phyloP scores from a whole-genome alignment of 2,329 filamentous ascomycete species.

The Ophiostoma sp. region DNA sequence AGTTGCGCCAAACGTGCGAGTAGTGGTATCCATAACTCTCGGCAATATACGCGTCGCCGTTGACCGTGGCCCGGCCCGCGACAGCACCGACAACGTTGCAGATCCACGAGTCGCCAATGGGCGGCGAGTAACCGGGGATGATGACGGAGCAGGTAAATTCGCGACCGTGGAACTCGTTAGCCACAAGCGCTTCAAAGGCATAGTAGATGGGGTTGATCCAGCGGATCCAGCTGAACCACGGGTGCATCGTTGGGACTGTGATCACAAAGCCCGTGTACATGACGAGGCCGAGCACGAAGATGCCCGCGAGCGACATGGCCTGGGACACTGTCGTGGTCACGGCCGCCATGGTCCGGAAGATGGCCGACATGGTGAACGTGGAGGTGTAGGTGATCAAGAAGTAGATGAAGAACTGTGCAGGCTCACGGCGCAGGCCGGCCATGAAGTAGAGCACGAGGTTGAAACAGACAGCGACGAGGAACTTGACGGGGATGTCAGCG shows the following conservation, averaged over 20 bases:
- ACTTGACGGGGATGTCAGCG: constrained; percentile 76
- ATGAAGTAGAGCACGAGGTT: constrained; percentile 82
- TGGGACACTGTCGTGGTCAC: constrained; percentile 63
- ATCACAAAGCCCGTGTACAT: constrained; percentile 44
- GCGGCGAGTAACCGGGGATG: constrained; percentile 34
- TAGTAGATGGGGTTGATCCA: constrained; percentile 60
- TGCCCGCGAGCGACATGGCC: constrained; percentile 54
- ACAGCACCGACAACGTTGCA: constrained; percentile 56
- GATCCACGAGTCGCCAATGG: constrained; percentile 40
- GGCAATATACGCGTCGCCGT: constrained; percentile 51
- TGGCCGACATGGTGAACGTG: constrained; percentile 75
- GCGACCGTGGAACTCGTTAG: constrained; percentile 52
- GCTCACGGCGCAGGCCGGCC: constrained; percentile 68
- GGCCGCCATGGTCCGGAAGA: constrained; percentile 74
- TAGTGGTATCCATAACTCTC: constrained; percentile 49
- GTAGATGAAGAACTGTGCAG: constrained; percentile 81
- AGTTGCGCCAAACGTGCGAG: constrained; percentile 66
- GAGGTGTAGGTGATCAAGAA: constrained; percentile 67
- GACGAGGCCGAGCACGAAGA: constrained; percentile 58
- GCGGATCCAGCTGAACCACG: constrained; percentile 62
- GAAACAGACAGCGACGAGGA: constrained; percentile 67
- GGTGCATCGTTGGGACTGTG: constrained; percentile 23
- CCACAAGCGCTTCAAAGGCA: constrained; percentile 55
- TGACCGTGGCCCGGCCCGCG: constrained; percentile 47
- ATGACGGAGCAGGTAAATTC: constrained; percentile 46